phyloP scores from a whole-genome alignment of 192 early-diverging fungal genomes.

The Linderina pennispora region DNA sequence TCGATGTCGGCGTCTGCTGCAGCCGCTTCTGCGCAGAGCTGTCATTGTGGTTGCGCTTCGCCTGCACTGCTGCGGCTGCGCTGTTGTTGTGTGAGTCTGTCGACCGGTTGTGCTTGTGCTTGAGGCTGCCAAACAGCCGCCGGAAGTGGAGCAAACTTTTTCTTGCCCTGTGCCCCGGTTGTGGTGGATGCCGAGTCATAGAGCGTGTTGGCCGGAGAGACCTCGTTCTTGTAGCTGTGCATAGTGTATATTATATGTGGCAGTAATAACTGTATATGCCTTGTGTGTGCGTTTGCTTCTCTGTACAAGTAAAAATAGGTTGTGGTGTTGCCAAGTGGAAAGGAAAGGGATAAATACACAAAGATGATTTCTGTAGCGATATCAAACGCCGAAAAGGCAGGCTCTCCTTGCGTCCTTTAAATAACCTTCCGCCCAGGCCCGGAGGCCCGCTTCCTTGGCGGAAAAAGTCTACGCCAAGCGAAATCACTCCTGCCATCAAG shows the following conservation, averaged over 20 bases:
- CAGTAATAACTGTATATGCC: too few species aligned
- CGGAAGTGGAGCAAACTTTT: slow-evolving; percentile 49
- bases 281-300: too few species aligned
- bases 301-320: neutral
- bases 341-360: too few species aligned
- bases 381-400: too few species aligned
- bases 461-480: too few species aligned
- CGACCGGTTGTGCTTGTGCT: slow-evolving; percentile 30
- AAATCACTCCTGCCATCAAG: too few species aligned
- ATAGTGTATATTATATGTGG: slow-evolving; percentile 4
- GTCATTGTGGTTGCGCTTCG: slow-evolving; percentile 18
- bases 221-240: slow-evolving; percentile 30
- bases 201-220: slow-evolving; percentile 38
- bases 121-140: slow-evolving; percentile 40
- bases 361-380: too few species aligned
- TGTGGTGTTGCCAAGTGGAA: neutral
- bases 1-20: slow-evolving; percentile 33
- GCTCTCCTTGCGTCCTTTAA: too few species aligned
- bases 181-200: too few species aligned
- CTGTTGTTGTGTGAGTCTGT: slow-evolving; percentile 9
- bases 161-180: slow-evolving; percentile 33
- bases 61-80: slow-evolving; percentile 6
- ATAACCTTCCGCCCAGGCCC: too few species aligned
- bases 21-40: slow-evolving; percentile 23
- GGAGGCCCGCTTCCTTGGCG: too few species aligned